Conservation (phyloP, 257 asterid species). For the Fraxinus anomala region DNA sequence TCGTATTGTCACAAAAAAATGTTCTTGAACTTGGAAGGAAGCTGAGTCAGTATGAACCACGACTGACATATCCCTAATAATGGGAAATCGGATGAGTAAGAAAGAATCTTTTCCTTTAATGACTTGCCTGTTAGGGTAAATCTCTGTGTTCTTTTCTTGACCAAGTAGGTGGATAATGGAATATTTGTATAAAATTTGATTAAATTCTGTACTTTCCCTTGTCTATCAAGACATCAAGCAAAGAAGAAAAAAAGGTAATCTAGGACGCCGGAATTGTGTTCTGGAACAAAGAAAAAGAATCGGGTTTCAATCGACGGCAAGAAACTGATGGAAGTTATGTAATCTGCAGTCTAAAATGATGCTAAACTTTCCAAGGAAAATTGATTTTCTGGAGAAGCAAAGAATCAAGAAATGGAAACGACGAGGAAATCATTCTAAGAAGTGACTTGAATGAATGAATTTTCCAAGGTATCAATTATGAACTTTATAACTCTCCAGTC, state of each 20-base stretch:
- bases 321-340: conserved; percentile 2
- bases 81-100: conserved; percentile 11
- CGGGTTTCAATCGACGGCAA: conserved; percentile 25
- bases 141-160: conserved; percentile 35
- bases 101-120: neutral
- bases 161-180: conserved; percentile 6
- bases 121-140: conserved; percentile 24
- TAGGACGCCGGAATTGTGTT: neutral
- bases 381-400: conserved; percentile 35
- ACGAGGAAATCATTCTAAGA: conserved; percentile 10
- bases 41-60: neutral
- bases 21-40: conserved; percentile 18
- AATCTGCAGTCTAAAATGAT: conserved; percentile 8
- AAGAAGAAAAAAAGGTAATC: neutral
- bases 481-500: conserved; percentile 29
- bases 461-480: conserved; percentile 2
- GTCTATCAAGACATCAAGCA: neutral
- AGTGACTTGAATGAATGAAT: conserved; percentile 6
- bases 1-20: conserved; percentile 7
- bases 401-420: conserved; percentile 22
- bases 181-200: conserved; percentile 9
- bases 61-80: neutral
- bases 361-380: conserved; percentile 37
- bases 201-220: neutral
- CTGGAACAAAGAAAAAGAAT: conserved; percentile 24